Conservation (phyloP, 2,329 filamentous ascomycete species). For the Clarireedia paspali region DNA sequence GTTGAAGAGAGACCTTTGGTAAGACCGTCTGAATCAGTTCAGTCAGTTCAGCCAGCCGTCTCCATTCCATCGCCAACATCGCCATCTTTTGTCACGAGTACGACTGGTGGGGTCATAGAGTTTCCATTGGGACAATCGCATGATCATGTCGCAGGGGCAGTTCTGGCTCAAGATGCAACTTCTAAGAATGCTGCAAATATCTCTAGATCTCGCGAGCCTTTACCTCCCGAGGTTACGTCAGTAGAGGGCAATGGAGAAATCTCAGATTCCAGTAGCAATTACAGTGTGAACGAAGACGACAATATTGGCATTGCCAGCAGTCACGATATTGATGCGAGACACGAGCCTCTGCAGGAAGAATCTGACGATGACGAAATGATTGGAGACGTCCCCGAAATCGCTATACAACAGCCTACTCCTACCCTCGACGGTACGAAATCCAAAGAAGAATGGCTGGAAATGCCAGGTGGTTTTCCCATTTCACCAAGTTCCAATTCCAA, state of each 20-base stretch:
- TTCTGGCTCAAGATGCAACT: slow-evolving; percentile 47
- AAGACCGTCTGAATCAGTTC: slow-evolving; percentile 38
- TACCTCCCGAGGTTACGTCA: slow-evolving; percentile 64
- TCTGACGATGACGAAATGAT: slow-evolving; percentile 7
- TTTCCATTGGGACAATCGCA: slow-evolving; percentile 38
- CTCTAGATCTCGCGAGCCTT: slow-evolving; percentile 52
- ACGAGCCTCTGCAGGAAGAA: neutral
- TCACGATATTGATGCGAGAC: neutral
- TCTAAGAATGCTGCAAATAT: slow-evolving; percentile 48
- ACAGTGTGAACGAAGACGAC: slow-evolving; percentile 26
- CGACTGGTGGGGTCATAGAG: slow-evolving; percentile 14
- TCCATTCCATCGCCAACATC: slow-evolving; percentile 18
- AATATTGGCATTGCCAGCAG: slow-evolving; percentile 11
- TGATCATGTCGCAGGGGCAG: slow-evolving; percentile 50
- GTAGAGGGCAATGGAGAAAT: slow-evolving; percentile 58
- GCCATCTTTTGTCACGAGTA: slow-evolving; percentile 15
- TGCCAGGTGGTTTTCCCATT: slow-evolving; percentile 47
- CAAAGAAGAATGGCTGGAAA: slow-evolving; percentile 28
- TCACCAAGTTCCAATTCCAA: slow-evolving; percentile 33
- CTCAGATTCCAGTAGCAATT: slow-evolving; percentile 44
- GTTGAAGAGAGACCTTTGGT: slow-evolving; percentile 51
- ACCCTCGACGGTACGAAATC: slow-evolving; percentile 31
- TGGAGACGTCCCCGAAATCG: slow-evolving; percentile 34
- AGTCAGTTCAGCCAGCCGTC: slow-evolving; percentile 18
- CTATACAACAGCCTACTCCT: slow-evolving; percentile 40